Evolutionary conservation across 306 rosid genomes (phyloP).

Genomic region (Abrus pulchellus): DNA sequence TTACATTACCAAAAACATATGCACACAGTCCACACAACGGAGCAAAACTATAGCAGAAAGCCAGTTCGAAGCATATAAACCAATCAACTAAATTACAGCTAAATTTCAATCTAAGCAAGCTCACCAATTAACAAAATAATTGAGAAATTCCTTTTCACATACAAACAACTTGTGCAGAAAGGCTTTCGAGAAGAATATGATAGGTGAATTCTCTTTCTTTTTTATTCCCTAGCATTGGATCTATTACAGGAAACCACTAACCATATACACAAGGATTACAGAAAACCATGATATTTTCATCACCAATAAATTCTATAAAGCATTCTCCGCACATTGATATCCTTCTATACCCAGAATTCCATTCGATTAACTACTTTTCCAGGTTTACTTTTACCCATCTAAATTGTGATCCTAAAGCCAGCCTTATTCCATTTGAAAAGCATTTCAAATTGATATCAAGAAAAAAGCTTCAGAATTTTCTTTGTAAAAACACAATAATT

Average conservation of each 20-base stretch:
- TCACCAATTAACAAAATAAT: neutral
- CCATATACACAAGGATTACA: neutral
- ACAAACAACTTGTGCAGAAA: neutral
- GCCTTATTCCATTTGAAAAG: neutral
- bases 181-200: neutral
- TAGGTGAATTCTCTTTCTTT: neutral
- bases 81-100: neutral
- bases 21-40: neutral
- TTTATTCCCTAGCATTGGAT: neutral
- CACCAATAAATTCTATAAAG: neutral
- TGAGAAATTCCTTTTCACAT: neutral
- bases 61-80: neutral
- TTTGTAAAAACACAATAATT: neutral
- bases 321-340: neutral
- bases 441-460: neutral
- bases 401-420: neutral
- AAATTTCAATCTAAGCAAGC: slow-evolving; percentile 25
- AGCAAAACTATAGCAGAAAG: neutral
- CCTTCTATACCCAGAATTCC: neutral
- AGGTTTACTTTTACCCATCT: neutral
- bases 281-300: neutral
- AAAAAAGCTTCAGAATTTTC: neutral
- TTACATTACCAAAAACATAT: neutral
- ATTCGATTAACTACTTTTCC: neutral
- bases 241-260: neutral